Percentiles rank a stretch among this genome's conserved stretches.
Evolutionary conservation across 2,329 filamentous ascomycete genomes (phyloP).

Genomic region (Fusarium pininemorale): DNA sequence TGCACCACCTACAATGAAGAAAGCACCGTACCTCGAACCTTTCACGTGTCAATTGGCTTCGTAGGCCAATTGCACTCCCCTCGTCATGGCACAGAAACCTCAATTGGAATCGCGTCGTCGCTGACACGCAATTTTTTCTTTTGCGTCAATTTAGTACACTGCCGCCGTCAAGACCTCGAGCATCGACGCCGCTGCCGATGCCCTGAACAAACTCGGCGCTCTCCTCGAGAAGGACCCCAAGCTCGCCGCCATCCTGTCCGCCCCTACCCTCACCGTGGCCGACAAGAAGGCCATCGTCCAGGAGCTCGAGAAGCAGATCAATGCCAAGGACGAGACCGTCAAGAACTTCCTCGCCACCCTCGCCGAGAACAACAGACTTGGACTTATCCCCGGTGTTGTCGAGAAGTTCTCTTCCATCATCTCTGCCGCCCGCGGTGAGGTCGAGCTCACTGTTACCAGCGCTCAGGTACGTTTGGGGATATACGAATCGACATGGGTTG

Average conservation of each 20-base stretch:
- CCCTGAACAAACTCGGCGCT: constrained; percentile 74
- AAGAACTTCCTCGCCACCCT: constrained; percentile 94
- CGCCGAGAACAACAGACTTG: constrained; percentile 95
- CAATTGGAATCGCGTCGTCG: constrained; percentile 39
- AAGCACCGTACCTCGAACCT: background rate
- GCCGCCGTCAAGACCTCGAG: constrained; percentile 87
- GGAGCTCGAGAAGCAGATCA: constrained; percentile 87
- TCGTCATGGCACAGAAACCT: constrained; percentile 27
- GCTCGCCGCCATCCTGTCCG: constrained; percentile 77
- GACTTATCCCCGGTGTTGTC: constrained; percentile 80
- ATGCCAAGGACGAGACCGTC: constrained; percentile 79
- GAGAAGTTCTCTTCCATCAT: constrained; percentile 90
- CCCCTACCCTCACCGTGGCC: constrained; percentile 78
- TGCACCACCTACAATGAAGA: constrained; percentile 45
- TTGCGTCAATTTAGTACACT: constrained; percentile 78
- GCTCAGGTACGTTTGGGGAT: constrained; percentile 72
- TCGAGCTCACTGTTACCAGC: constrained; percentile 91
- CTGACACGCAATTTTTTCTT: constrained; percentile 41
- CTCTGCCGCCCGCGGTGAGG: constrained; percentile 88
- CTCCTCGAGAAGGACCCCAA: constrained; percentile 86
- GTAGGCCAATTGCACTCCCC: constrained; percentile 16
- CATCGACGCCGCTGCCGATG: constrained; percentile 86
- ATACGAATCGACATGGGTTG: constrained; percentile 3
- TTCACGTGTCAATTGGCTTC: constrained; percentile 34
- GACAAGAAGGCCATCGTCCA: constrained; percentile 89